A percentile compares a stretch with the other conserved stretches of the same genome.
These are phyloP conservation scores for Cladosporium sp. DNA, from an alignment of 2,329 filamentous ascomycete species.

Conservation along the genomic window DNA sequence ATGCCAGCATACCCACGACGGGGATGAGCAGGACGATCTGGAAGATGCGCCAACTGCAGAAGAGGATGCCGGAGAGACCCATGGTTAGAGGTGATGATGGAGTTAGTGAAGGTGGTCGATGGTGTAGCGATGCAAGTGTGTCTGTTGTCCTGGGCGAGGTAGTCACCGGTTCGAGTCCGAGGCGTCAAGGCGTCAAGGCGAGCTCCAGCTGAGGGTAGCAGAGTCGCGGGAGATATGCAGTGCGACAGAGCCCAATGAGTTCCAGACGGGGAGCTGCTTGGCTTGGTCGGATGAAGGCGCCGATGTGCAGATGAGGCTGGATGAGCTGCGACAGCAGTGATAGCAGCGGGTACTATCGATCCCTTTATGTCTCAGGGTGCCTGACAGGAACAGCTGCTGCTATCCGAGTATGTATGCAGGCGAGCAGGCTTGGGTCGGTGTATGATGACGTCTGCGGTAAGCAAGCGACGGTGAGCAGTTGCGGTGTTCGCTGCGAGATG, in stretches of 20 bases:
- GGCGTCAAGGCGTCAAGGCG: not conserved
- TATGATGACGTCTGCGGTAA: slow-evolving; percentile 11
- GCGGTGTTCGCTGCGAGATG: not conserved
- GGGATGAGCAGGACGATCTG: slow-evolving; percentile 61
- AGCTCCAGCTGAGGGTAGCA: not conserved
- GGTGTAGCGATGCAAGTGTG: no score
- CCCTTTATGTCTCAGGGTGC: not conserved
- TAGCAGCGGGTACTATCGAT: not conserved
- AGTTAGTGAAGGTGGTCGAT: not conserved
- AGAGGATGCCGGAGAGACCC: slow-evolving; percentile 53
- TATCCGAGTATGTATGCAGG: not conserved
- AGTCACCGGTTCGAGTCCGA: not conserved
- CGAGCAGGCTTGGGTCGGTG: not conserved
- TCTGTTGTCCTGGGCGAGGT: not conserved
- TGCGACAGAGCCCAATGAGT: not conserved
- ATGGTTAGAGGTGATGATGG: slow-evolving; percentile 25
- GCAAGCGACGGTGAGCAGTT: not conserved
- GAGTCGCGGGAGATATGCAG: not conserved
- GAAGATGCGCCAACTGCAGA: slow-evolving; percentile 58
- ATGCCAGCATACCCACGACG: slow-evolving; percentile 60
- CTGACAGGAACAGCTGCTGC: not conserved
- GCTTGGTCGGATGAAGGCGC: not conserved
- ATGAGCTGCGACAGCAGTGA: not conserved
- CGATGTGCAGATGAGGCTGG: slow-evolving; percentile 1
- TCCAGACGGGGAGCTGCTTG: not conserved